Evolutionary conservation across 2,329 filamentous ascomycete species (phyloP).

Genomic region (Aspergillus cejpii): DNA sequence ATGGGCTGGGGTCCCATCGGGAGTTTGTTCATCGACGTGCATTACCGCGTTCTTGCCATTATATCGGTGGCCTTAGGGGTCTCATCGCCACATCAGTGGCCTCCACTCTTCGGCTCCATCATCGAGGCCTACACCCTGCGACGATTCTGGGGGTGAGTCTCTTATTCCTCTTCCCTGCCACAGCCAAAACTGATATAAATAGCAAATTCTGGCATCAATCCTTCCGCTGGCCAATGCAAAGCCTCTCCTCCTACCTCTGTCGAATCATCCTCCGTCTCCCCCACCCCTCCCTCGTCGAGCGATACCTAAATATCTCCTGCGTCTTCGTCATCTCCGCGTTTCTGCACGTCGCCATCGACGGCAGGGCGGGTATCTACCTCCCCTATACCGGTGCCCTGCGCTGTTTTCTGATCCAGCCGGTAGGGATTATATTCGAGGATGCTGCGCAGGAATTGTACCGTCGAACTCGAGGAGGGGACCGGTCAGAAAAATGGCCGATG

Average conservation of each 20-base stretch:
- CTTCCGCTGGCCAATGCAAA: neutral
- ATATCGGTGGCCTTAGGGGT: neutral
- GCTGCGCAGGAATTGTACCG: neutral
- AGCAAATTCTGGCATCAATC: neutral
- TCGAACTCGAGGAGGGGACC: neutral
- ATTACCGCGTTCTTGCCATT: neutral
- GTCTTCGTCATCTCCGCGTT: neutral
- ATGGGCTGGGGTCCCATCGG: neutral
- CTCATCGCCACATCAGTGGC: neutral
- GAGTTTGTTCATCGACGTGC: neutral
- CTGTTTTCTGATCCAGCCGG: neutral
- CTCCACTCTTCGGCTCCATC: neutral
- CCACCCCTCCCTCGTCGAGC: neutral
- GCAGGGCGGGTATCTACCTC: neutral
- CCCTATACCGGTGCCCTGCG: neutral
- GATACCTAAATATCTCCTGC: neutral
- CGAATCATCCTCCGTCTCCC: neutral
- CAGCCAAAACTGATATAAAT: neutral
- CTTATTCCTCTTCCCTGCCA: neutral
- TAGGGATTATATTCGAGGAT: neutral
- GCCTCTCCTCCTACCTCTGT: neutral
- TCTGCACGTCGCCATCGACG: neutral
- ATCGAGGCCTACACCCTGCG: neutral
- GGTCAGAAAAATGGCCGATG: neutral
- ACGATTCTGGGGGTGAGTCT: neutral